phyloP scores from a whole-genome alignment of 257 asterid genomes.

The Cinchona pubescens region DNA sequence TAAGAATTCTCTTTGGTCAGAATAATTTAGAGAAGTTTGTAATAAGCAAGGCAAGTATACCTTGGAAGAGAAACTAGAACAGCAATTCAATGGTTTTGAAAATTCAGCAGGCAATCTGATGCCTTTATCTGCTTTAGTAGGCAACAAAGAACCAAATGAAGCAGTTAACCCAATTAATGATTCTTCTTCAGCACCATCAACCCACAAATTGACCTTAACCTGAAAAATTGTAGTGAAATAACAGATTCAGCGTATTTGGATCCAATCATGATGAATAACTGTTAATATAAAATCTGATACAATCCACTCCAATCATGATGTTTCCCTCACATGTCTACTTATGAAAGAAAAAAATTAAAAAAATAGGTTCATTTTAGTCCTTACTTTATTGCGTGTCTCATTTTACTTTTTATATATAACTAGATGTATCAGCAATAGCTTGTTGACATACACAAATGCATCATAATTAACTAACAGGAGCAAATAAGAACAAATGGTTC shows the following conservation, averaged over 20 bases:
- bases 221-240: constrained; percentile 25
- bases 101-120: constrained; percentile 44
- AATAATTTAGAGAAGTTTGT: constrained; percentile 1
- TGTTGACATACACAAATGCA: neutral
- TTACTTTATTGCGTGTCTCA: no score
- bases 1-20: neutral
- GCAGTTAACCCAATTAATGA: constrained; percentile 62
- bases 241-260: constrained; percentile 1
- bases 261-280: neutral
- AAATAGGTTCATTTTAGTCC: neutral
- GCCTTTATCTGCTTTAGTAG: constrained; percentile 46
- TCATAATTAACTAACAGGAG: neutral
- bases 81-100: constrained; percentile 59
- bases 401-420: neutral
- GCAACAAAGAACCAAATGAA: constrained; percentile 71
- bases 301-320: neutral
- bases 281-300: no score
- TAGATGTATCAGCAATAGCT: neutral
- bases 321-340: no score
- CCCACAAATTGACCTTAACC: constrained; percentile 72
- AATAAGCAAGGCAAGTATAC: constrained; percentile 33
- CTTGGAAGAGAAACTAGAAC: constrained; percentile 55
- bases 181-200: constrained; percentile 55
- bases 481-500: neutral
- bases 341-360: neutral